phyloP scores from a whole-genome alignment of 2,329 filamentous ascomycete genomes.

The Xylaria sp. region DNA sequence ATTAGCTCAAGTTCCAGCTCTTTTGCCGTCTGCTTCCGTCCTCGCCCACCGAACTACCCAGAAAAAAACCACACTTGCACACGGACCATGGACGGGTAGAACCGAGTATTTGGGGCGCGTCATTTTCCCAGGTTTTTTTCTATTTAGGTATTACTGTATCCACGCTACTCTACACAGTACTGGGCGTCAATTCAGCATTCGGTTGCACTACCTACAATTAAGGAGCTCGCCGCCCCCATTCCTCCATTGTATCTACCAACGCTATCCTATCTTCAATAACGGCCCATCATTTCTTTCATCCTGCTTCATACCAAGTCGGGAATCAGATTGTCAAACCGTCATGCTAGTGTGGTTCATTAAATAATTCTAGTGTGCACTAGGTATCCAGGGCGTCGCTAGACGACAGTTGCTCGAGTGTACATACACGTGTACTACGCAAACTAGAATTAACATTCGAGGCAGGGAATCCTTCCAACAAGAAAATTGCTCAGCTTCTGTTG shows the following conservation, averaged over 20 bases:
- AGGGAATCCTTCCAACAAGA: neutral
- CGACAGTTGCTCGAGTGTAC: neutral
- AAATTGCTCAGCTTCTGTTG: neutral
- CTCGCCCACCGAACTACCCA: constrained; percentile 20
- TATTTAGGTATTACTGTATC: constrained; percentile 15
- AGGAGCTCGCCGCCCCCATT: neutral
- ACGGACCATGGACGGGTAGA: constrained; percentile 24
- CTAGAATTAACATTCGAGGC: neutral
- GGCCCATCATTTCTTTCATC: neutral
- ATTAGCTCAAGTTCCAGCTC: constrained; percentile 19
- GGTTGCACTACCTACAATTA: neutral
- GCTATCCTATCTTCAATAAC: neutral
- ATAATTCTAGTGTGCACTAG: too few relatives aligned
- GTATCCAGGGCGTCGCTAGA: neutral
- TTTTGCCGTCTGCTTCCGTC: neutral
- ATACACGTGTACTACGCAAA: neutral
- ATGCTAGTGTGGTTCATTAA: too few relatives aligned
- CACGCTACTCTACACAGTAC: neutral
- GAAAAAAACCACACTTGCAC: constrained; percentile 17
- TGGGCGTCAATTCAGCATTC: neutral
- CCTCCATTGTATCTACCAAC: neutral
- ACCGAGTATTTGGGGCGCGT: constrained; percentile 25
- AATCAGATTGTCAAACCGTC: neutral
- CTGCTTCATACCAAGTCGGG: neutral
- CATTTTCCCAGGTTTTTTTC: constrained; percentile 7